Percentiles rank a stretch among this genome's conserved stretches.
These are phyloP conservation scores for Cladosporium sp. DNA, from an alignment of 2,329 filamentous ascomycete genomes.

Conservation along the genomic window DNA sequence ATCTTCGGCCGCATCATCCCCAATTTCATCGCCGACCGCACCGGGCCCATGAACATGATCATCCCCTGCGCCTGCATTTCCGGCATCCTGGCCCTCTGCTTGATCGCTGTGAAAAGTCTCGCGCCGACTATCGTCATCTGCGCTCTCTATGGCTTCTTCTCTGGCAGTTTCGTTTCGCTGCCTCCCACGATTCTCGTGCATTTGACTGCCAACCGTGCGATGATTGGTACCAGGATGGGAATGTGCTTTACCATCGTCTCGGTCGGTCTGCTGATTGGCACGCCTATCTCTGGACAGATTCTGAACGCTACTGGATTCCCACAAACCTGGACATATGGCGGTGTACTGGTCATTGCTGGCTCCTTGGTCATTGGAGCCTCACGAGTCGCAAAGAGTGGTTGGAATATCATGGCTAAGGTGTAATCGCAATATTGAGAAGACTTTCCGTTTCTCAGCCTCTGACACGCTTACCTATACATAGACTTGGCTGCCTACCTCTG, in stretches of 20 bases:
- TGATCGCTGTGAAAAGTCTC: slow-evolving; percentile 34
- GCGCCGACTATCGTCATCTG: slow-evolving; percentile 39
- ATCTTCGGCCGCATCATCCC: slow-evolving; percentile 46
- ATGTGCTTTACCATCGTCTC: slow-evolving; percentile 46
- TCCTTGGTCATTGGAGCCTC: slow-evolving; percentile 20
- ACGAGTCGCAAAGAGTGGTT: slow-evolving; percentile 27
- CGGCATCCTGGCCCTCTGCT: slow-evolving; percentile 38
- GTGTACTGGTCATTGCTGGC: slow-evolving; percentile 27
- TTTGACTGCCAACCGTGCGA: slow-evolving; percentile 38
- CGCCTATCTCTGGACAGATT: slow-evolving; percentile 55
- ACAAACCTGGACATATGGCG: slow-evolving; percentile 43
- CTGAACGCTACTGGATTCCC: slow-evolving; percentile 41
- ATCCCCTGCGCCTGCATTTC: slow-evolving; percentile 40
- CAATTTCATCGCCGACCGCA: slow-evolving; percentile 41
- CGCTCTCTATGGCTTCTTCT: slow-evolving; percentile 48
- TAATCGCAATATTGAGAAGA: slow-evolving; percentile 6
- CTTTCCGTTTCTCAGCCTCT: not conserved
- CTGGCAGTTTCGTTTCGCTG: slow-evolving; percentile 43
- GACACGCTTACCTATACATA: too few relatives aligned
- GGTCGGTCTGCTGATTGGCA: slow-evolving; percentile 50
- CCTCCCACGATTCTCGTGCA: slow-evolving; percentile 44
- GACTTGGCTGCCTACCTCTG: not conserved
- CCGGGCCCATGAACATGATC: slow-evolving; percentile 46
- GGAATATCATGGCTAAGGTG: slow-evolving; percentile 21
- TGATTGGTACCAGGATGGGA: slow-evolving; percentile 51